Evolutionary conservation across 352 stramenopile genomes (phyloP), one percentile per base, ranked within the genome.

Genomic region (Pseudoperonospora humuli): DNA sequence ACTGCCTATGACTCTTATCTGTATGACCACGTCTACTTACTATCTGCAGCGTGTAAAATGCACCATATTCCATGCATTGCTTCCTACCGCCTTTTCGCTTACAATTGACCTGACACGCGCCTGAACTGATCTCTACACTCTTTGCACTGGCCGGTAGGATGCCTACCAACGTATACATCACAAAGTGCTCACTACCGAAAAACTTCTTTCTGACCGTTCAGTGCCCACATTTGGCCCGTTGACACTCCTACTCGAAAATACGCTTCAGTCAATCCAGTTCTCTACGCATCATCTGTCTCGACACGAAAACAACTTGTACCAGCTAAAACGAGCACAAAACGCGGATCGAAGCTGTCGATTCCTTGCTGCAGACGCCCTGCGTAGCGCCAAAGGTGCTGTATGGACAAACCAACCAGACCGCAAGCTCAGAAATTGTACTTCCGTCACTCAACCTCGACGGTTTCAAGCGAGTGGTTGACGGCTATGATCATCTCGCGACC

Each of bases 401-500:
- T n/a, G n/a, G n/a, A n/a, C n/a, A n/a, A n/a, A n/a, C n/a, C n/a
- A n/a, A n/a, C n/a, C n/a, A n/a, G n/a, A n/a, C n/a, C n/a, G n/a
- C n/a, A n/a, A n/a, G n/a, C n/a, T n/a, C n/a, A n/a, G n/a, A n/a
- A n/a, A n/a, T n/a, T 14, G 28, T 34, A 42, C 21, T 33, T 24
- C 17, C 20, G 32, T 27, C 26, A 7, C 25, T 33, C 18, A 35
- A 31, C 7, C 26, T 44, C 19, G 31, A 56, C 25, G 19, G 23
- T 11, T 34, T 44, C 25, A 50, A 56, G 25, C 20, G 39, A 11
- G 24, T 56, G 3, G 39, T n/a, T 10, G 48, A 50, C n/a, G 39
- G 25, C 11, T 56, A 56, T 15, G 32, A 50, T 26, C 20, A 24
- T 5, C 18, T 56, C 9, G 39, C 39, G n/a, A 25, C 15, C 11